Evolutionary conservation across 1,284 basidiomycete genomes (phyloP).

Genomic region (Ceratorhiza oryzae-sativae): DNA sequence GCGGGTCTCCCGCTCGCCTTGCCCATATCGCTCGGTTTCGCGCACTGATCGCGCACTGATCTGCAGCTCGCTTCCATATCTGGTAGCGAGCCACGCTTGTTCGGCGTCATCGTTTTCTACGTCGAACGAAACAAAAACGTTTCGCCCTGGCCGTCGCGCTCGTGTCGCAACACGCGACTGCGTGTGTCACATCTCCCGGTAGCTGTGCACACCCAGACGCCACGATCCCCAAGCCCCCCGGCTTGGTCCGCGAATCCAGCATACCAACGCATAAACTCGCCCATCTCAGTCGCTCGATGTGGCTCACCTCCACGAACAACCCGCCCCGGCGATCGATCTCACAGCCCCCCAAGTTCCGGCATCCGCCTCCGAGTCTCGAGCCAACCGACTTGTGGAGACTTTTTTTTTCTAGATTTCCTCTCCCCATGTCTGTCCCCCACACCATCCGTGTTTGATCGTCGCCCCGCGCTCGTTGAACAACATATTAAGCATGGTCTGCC

Average conservation of each 20-base stretch:
- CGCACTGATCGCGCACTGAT: conserved; percentile 7
- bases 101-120: conserved; percentile 19
- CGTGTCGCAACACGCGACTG: conserved; percentile 6
- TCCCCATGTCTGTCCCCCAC: background rate
- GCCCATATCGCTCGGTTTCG: conserved; percentile 11
- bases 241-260: background rate
- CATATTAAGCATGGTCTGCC: background rate
- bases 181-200: background rate
- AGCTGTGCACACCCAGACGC: background rate
- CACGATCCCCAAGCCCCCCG: background rate
- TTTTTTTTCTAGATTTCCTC: conserved; percentile 17
- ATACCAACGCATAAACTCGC: background rate
- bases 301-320: background rate
- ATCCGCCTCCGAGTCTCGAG: background rate
- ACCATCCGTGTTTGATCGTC: background rate
- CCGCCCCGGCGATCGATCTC: background rate
- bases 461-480: background rate
- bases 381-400: background rate
- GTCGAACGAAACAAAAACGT: background rate
- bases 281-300: background rate
- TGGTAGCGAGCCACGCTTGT: background rate
- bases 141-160: background rate
- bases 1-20: background rate
- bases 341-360: background rate
- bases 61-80: conserved; percentile 16